These are phyloP conservation scores for Aspergillus sclerotialis DNA, from an alignment of 2,329 filamentous ascomycete species.

Conservation along the genomic window DNA sequence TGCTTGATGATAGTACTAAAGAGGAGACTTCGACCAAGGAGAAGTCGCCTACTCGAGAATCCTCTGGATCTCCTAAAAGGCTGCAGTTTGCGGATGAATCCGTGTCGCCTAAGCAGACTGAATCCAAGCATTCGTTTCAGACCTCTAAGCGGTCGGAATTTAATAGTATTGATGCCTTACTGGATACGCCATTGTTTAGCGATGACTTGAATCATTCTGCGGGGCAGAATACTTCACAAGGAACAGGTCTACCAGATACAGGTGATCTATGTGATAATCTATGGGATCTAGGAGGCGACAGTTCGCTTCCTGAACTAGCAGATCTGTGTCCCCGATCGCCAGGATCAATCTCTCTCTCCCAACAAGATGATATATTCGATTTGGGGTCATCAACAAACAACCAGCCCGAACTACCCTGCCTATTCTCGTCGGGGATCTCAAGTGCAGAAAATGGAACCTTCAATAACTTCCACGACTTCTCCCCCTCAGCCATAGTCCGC, in stretches of 20 bases:
- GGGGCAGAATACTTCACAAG: neutral
- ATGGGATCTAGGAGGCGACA: conserved; percentile 22
- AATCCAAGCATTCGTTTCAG: neutral
- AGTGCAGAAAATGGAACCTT: conserved; percentile 9
- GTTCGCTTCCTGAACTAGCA: conserved; percentile 24
- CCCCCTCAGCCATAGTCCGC: conserved; percentile 26
- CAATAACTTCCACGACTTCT: conserved; percentile 19
- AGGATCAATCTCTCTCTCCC: conserved; percentile 9
- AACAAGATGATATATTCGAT: conserved; percentile 9
- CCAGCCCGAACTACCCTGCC: conserved; percentile 13
- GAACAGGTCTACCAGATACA: conserved; percentile 11
- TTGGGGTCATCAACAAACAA: conserved; percentile 13
- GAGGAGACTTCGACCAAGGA: conserved; percentile 10
- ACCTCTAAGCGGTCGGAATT: neutral
- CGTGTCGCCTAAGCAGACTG: neutral
- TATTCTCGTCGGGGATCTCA: conserved; percentile 21
- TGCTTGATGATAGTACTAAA: conserved; percentile 5
- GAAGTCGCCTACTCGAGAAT: conserved; percentile 17
- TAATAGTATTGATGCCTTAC: neutral
- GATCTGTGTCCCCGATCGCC: conserved; percentile 23
- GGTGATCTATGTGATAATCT: conserved; percentile 21
- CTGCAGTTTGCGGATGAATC: conserved; percentile 1
- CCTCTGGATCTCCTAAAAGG: conserved; percentile 24
- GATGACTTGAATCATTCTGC: neutral
- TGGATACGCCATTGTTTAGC: neutral